These are phyloP conservation scores for Vaccinium darrowii DNA, from an alignment of 148 eudicot genomes.

Conservation along the genomic window DNA sequence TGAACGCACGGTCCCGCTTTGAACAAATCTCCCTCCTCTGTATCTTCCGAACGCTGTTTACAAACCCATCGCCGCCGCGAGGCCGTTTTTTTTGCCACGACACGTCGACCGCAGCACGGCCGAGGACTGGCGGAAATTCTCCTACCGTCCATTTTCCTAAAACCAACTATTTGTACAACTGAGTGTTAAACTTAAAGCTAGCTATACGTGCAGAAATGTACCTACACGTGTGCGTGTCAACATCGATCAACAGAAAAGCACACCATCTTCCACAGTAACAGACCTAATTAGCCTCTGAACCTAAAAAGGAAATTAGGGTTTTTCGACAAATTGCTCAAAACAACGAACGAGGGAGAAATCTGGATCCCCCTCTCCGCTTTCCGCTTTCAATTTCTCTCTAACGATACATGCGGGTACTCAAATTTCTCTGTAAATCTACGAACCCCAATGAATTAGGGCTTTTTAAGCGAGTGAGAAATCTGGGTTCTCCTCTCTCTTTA, in stretches of 20 bases:
- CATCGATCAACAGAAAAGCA: conserved; percentile 6
- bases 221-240: neutral
- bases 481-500: neutral
- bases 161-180: conserved; percentile 23
- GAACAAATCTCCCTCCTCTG: conserved; percentile 96
- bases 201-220: neutral
- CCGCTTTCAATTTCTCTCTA: neutral
- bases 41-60: conserved; percentile 86
- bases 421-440: neutral
- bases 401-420: neutral
- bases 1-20: conserved; percentile 74
- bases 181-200: neutral
- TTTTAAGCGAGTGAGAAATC: neutral
- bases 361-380: neutral
- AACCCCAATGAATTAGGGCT: neutral
- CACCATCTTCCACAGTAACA: conserved; percentile 5
- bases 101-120: conserved; percentile 74
- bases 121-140: conserved; percentile 84
- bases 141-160: conserved; percentile 71
- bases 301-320: neutral
- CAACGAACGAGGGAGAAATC: conserved; percentile 12
- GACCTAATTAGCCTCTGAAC: neutral
- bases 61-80: conserved; percentile 73
- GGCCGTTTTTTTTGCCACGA: conserved; percentile 82
- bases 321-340: conserved; percentile 5